Evolutionary conservation across 2,329 filamentous ascomycete genomes (phyloP).

Genomic region (Ophidiomyces ophidiicola): DNA sequence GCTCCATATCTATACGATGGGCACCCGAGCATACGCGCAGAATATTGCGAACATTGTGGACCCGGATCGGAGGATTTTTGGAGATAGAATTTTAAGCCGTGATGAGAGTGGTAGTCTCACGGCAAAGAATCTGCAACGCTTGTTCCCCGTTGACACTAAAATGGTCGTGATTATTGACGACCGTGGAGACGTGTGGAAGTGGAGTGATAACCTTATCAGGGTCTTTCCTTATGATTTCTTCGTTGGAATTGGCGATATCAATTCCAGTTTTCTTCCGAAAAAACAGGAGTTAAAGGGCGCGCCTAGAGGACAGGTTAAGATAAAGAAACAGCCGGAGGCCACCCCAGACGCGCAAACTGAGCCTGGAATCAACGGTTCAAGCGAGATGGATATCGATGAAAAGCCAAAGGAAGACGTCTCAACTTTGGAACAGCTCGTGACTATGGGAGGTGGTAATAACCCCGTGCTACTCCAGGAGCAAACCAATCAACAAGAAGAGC

Average conservation of each 20-base stretch:
- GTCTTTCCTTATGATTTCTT: slow-evolving; percentile 96
- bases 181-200: slow-evolving; percentile 89
- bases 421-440: slow-evolving; percentile 62
- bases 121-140: slow-evolving; percentile 73
- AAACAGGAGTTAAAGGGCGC: slow-evolving; percentile 42
- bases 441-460: slow-evolving; percentile 60
- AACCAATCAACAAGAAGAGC: slow-evolving; percentile 72
- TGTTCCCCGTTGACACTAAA: slow-evolving; percentile 94
- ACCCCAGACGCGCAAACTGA: slow-evolving; percentile 14
- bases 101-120: slow-evolving; percentile 93
- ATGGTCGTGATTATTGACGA: slow-evolving; percentile 99
- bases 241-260: slow-evolving; percentile 95
- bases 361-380: slow-evolving; percentile 26
- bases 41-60: slow-evolving; percentile 89
- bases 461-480: slow-evolving; percentile 59
- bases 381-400: slow-evolving; percentile 9
- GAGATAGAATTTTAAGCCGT: slow-evolving; percentile 85
- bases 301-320: slow-evolving; percentile 21
- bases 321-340: slow-evolving; percentile 16
- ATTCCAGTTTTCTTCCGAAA: slow-evolving; percentile 90
- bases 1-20: slow-evolving; percentile 98
- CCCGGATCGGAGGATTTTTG: slow-evolving; percentile 77
- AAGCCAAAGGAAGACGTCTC: slow-evolving; percentile 34
- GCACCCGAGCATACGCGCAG: slow-evolving; percentile 87
- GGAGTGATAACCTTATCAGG: slow-evolving; percentile 85